Evolutionary conservation across 202 grass and related monocot genomes (phyloP), one percentile per base, ranked within the genome.

Genomic region (Carex arenaria): DNA sequence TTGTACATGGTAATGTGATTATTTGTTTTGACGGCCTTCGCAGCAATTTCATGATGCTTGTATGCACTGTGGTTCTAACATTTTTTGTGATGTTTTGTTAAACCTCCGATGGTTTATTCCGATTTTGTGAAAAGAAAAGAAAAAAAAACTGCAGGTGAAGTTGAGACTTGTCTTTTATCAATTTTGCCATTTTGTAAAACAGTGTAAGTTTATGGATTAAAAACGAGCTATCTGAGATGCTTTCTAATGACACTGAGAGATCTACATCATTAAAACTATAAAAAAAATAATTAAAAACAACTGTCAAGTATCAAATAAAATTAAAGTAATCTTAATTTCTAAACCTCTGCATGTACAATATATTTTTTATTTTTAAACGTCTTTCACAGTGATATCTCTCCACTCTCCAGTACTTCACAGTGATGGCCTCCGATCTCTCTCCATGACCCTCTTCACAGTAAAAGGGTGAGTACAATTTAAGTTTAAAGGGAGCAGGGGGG

Each of bases 1-100:
- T 82, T 82, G 80, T 82, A 82, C 80, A 82, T 82, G 80, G 65
- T 68, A 49, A 69, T 82, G 80, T 82, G 80, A 82, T 82, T 82
- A 82, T 82, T 69, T 82, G 23, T 82, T 69, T 82, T 34, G 63
- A 82, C 2, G 64, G 43, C 80, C 63, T 68, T 69, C 51, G 40
- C 80, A 67, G 65, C 80, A 69, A 34, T 82, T 7, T 68, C 63
- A 82, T 45, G 45, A 65, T 54, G 64, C 63, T 55, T 68, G 80
- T 38, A 68, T 82, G 80, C 59, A 55, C 80, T 68, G 4, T 52
- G 80, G 45, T 82, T 82, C 80, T 82, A 82, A 82, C 80, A 82
- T 82, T 82, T 73, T 82, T 82, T 45, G 30, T 65, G 64, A 53
- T 82, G 22, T 82, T 82, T 67, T 69, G 28, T 81, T 82, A 53